These are phyloP conservation scores for Litchi chinensis DNA, from an alignment of 345 rosid genomes.

Conservation along the genomic window DNA sequence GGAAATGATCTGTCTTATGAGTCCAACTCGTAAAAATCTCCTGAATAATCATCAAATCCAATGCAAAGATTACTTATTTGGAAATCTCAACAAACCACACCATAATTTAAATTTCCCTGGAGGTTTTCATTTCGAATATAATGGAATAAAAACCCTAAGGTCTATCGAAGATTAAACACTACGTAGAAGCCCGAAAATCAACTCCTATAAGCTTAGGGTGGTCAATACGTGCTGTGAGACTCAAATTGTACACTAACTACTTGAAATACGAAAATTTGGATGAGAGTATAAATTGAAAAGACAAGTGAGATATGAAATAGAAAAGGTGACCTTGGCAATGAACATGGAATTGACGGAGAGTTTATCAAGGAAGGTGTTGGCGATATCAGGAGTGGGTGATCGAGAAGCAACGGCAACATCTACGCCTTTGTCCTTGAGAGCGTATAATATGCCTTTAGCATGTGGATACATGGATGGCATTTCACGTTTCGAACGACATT, in stretches of 20 bases:
- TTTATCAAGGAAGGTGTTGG: slow-evolving; percentile 68
- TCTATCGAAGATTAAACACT: no score
- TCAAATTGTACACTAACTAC: no score
- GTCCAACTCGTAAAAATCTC: slow-evolving; percentile 78
- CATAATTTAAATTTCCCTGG: no score
- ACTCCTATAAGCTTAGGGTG: no score
- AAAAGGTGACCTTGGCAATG: slow-evolving; percentile 55
- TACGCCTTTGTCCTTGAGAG: slow-evolving; percentile 70
- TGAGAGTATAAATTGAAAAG: no score
- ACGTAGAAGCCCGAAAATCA: no score
- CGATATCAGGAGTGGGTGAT: slow-evolving; percentile 75
- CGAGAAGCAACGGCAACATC: slow-evolving; percentile 82
- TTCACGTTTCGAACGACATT: slow-evolving; percentile 66
- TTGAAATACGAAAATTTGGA: no score
- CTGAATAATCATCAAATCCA: slow-evolving; percentile 34
- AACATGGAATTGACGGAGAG: slow-evolving; percentile 57
- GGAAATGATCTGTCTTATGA: slow-evolving; percentile 83
- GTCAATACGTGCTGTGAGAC: no score
- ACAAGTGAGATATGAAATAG: background rate
- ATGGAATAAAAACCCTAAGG: no score
- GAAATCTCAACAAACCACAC: no score
- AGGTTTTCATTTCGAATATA: no score
- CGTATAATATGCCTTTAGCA: slow-evolving; percentile 63
- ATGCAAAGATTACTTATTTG: background rate
- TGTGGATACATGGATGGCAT: slow-evolving; percentile 82